Evolutionary conservation across 495 filamentous ascomycete genomes (phyloP).

Genomic region (Parachaetomium inaequale): DNA sequence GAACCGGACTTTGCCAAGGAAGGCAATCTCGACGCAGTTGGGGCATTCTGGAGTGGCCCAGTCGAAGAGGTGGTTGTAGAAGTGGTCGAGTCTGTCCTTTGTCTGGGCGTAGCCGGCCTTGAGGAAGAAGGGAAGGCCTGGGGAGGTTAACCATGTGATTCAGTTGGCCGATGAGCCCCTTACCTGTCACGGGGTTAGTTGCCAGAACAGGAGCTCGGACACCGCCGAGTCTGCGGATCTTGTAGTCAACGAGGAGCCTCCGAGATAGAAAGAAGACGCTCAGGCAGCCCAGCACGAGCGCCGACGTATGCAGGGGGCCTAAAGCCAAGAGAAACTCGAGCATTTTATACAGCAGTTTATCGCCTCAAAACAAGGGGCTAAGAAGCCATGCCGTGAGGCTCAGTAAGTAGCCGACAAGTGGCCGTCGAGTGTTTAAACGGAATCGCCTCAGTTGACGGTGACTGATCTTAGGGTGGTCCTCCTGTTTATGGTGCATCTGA

Average conservation of each 20-base stretch:
- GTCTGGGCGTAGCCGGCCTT: conserved; percentile 25
- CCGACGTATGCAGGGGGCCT: conserved; percentile 2
- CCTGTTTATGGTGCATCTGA: background rate
- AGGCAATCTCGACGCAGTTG: conserved; percentile 37
- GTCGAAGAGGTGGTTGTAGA: conserved; percentile 30
- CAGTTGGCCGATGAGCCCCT: background rate
- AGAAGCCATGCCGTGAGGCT: background rate
- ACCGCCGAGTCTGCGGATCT: conserved; percentile 22
- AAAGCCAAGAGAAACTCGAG: conserved; percentile 7
- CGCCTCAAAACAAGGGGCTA: background rate
- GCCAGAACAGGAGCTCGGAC: conserved; percentile 25
- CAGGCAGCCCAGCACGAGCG: conserved; percentile 13
- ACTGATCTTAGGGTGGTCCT: background rate
- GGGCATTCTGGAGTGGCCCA: conserved; percentile 35
- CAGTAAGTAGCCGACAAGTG: background rate
- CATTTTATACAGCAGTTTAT: conserved; percentile 2
- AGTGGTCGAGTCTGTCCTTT: conserved; percentile 35
- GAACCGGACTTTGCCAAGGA: conserved; percentile 36
- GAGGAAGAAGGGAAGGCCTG: conserved; percentile 23
- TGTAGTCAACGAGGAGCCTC: conserved; percentile 19
- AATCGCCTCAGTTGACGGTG: background rate
- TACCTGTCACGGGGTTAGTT: conserved; percentile 27
- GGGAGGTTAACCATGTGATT: background rate
- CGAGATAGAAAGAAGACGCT: conserved; percentile 12
- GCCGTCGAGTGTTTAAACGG: background rate